Evolutionary conservation across 257 asterid species (phyloP).

Genomic region (Solanum peruvianum): DNA sequence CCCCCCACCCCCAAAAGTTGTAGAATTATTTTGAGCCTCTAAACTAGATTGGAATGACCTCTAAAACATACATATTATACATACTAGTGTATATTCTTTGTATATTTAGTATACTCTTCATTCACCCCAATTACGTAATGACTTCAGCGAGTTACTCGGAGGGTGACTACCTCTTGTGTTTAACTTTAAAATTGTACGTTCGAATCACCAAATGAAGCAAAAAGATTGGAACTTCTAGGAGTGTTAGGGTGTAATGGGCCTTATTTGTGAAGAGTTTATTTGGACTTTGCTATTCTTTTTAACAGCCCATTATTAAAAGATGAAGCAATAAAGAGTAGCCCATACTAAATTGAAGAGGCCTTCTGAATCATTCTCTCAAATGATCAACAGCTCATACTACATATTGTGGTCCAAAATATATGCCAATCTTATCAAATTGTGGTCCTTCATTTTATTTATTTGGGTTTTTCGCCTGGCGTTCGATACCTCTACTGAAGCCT

Average conservation of each 20-base stretch:
- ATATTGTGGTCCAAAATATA: background rate
- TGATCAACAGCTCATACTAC: background rate
- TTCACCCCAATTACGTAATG: background rate
- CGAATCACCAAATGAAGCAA: no score
- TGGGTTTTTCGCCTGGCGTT: no score
- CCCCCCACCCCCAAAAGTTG: no score
- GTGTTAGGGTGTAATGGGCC: background rate
- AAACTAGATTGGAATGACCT: background rate
- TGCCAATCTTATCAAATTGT: background rate
- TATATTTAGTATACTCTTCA: background rate
- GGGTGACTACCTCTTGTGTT: rapidly evolving
- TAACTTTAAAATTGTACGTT: background rate
- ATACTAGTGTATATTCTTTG: background rate
- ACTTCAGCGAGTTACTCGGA: no score
- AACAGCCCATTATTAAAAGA: background rate
- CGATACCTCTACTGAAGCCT: no score
- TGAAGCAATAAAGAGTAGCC: background rate
- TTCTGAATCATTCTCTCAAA: background rate
- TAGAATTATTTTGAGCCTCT: no score
- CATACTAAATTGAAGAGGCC: background rate
- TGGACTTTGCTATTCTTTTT: background rate
- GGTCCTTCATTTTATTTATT: background rate
- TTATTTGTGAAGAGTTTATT: background rate
- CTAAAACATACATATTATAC: background rate
- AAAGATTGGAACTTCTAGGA: background rate